Evolutionary conservation across 352 stramenopile species (phyloP), one percentile per base, ranked within the genome.

Genomic region (Phytophthora cajani): DNA sequence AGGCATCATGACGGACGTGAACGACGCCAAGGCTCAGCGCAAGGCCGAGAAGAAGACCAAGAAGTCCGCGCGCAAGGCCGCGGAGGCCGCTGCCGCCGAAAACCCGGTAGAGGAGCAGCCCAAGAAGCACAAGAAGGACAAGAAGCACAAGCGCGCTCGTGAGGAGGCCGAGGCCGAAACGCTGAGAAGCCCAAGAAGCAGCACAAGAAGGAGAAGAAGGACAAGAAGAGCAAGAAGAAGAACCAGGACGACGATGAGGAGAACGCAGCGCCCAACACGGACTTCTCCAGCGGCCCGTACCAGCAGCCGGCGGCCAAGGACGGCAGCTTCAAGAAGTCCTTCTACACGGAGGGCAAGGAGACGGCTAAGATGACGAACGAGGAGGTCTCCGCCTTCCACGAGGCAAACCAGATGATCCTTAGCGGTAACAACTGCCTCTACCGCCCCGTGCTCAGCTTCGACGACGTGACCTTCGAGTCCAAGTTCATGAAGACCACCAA

Each of bases 401-500:
- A 93, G 57, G 69, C 81, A 49, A 80, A 96, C 67, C 77, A 93
- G 62, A 94, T 96, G 87, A 93, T 82, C 54, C 88, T 96, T 51
- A 93, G 81, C 59, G 88, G 88, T 67, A 86, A 93, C 74, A 78
- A 93, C 61, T 97, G 85, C 64, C 92, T 97, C 47, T 97, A 98
- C 86, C 92, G 88, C 19, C 87, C 82, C 6, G 77, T 89, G 42
- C 89, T 89, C 62, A 80, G 80, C 51, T 95, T 93, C 51, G 65
- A 76, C 14, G 79, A 96, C 84, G 69, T 89, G 54, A 81, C 74
- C 65, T 92, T 92, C 74, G 74, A 89, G 82, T 67, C 86, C 84
- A 82, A 91, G 83, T 80, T 98, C 87, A 87, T 98, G 85, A 94
- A 81, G 79, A 83, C 70, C 79, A 94, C 82, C 47, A 77, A 96